These are phyloP conservation scores for Phaffia rhodozyma DNA, from an alignment of 1,284 basidiomycete genomes.

Conservation along the genomic window DNA sequence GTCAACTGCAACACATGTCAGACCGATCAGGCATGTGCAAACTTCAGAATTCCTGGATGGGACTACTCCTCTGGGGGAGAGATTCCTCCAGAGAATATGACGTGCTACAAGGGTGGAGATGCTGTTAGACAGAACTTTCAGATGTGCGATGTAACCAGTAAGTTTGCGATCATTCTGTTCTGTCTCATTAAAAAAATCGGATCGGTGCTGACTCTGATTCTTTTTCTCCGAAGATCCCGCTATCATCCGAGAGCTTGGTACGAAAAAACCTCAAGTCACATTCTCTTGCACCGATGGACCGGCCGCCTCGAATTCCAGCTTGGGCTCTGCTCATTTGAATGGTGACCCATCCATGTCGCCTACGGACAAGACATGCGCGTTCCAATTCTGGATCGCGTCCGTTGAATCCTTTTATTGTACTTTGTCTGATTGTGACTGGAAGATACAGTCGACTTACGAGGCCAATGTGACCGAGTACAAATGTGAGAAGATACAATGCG, in stretches of 20 bases:
- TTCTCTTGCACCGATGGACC: slow-evolving; percentile 59
- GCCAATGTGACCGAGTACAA: slow-evolving; percentile 61
- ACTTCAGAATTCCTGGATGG: slow-evolving; percentile 42
- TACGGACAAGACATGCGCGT: slow-evolving; percentile 57
- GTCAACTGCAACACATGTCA: slow-evolving; percentile 95
- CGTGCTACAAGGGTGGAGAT: slow-evolving; percentile 83
- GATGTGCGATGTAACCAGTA: slow-evolving; percentile 95
- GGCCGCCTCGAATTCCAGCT: slow-evolving; percentile 11
- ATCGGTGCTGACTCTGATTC: not conserved
- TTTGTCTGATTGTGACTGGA: slow-evolving; percentile 44
- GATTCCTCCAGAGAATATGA: slow-evolving; percentile 54
- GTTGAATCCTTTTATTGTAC: slow-evolving; percentile 93
- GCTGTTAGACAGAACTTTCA: slow-evolving; percentile 88
- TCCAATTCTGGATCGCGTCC: slow-evolving; percentile 94
- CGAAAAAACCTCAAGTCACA: slow-evolving; percentile 78
- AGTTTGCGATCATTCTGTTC: slow-evolving; percentile 29
- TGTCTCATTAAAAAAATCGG: not conserved
- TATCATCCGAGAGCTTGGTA: slow-evolving; percentile 70
- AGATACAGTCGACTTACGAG: slow-evolving; percentile 35
- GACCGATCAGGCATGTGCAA: slow-evolving; percentile 60
- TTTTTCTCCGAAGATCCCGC: slow-evolving; percentile 51
- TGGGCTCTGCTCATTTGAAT: slow-evolving; percentile 14
- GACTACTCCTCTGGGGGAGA: slow-evolving; percentile 32
- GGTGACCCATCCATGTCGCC: not conserved
- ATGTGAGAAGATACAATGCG: slow-evolving; percentile 75